Percentiles rank a stretch among this genome's conserved stretches.
These are phyloP conservation scores for Bolboschoenoplectus hybrid DNA, from an alignment of 202 grass and related monocot genomes.

Conservation along the genomic window DNA sequence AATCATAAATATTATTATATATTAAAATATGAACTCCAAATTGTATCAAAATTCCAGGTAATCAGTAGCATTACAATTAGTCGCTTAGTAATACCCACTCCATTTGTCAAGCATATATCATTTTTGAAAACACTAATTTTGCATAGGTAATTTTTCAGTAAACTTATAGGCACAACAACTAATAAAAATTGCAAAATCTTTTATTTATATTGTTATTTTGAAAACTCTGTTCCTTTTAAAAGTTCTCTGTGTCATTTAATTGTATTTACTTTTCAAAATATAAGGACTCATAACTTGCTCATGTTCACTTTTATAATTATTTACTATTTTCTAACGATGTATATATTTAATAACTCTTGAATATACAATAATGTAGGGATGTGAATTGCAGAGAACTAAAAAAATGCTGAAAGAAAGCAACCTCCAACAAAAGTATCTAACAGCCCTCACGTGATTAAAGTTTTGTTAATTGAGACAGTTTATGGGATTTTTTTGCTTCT, in stretches of 20 bases:
- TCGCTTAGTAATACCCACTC: too few relatives aligned
- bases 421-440: not conserved
- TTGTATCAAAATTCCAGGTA: too few relatives aligned
- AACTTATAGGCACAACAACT: too few relatives aligned
- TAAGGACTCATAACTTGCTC: not conserved
- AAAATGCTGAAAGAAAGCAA: not conserved
- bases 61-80: too few relatives aligned
- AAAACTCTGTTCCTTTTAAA: not conserved
- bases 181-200: too few relatives aligned
- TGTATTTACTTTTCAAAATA: not conserved
- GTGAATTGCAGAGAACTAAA: not conserved
- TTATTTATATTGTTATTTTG: not conserved
- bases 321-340: not conserved
- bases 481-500: not conserved
- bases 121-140: too few relatives aligned
- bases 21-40: too few relatives aligned
- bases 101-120: too few relatives aligned
- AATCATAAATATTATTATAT: too few relatives aligned
- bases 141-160: too few relatives aligned
- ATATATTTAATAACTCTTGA: not conserved
- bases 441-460: constrained; percentile 7
- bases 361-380: not conserved
- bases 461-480: constrained; percentile 21
- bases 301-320: not conserved
- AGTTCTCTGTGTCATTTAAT: not conserved